These are phyloP conservation scores for Coccomyxa sp. DNA, from an alignment of 139 green algal genomes.

Conservation along the genomic window DNA sequence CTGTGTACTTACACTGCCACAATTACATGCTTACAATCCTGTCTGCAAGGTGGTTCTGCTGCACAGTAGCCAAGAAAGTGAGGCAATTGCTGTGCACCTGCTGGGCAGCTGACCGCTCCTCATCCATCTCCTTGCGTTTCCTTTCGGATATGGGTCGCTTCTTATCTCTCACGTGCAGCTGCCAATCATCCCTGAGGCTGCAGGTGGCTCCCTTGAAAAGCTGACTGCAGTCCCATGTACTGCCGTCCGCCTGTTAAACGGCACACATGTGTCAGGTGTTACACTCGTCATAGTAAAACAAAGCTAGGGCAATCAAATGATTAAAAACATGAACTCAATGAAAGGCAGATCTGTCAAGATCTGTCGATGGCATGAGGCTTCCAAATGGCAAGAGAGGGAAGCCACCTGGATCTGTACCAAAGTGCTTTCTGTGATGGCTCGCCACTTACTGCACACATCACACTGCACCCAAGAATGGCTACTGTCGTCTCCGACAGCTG, in stretches of 20 bases:
- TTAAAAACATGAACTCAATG: not conserved
- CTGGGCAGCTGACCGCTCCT: not conserved
- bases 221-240: conserved; percentile 5
- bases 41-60: not conserved
- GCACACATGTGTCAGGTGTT: too few species aligned
- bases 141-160: not conserved
- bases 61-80: not conserved
- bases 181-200: conserved; percentile 12
- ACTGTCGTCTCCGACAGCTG: not conserved
- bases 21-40: not conserved
- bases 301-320: not conserved
- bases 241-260: not conserved
- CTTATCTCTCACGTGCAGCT: not conserved
- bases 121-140: not conserved
- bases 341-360: not conserved
- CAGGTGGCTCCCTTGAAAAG: conserved; percentile 10
- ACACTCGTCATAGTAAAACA: too few species aligned
- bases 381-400: not conserved
- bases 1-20: not conserved
- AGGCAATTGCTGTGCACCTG: not conserved
- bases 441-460: conserved; percentile 12
- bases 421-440: not conserved
- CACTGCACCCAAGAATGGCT: conserved; percentile 6
- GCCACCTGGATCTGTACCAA: conserved; percentile 4
- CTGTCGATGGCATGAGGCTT: not conserved